Evolutionary conservation across 805 yeast species (phyloP), one percentile per base, ranked within the genome.

Genomic region (Candida ulmi): DNA sequence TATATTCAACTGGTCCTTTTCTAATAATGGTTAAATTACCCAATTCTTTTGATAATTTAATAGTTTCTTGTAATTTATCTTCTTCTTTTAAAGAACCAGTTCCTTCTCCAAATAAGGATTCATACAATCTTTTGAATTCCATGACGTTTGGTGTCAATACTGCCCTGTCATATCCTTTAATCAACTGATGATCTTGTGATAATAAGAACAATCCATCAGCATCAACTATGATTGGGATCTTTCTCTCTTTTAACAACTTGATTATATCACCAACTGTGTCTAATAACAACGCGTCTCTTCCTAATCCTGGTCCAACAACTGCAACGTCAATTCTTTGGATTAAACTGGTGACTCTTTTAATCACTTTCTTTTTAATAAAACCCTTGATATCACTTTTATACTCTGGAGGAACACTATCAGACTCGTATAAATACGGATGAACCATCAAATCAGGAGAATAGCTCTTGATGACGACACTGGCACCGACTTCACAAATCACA

Each of bases 401-500:
- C 5, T 30, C 46, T 9, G 45, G 42, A 3, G 53, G 48, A 3
- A 51, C 48, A 26, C 38, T 43, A 35, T 58, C 62, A 12, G 43
- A 42, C 50, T 79, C 88, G 40, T 64, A 70, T 47, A 90, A 57
- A 57, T 87, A 88, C 1, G 98, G 98, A 65, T 93, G 98, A 1
- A 93, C 95, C 97, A 91, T 93, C 36, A 91, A 64, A 55, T 91
- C 88, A 0, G 99, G 98, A 7, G 95, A 77, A 61, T 93, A 93
- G 23, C 81, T 63, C 61, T 91, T 91, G 54, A 91, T 88, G 7
- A 87, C 81, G 0, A 82, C 63, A 0, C 86, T 90, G 1, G 97
- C 97, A 24, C 66, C 63, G 37, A 65, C 60, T 48, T 88, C 95
- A 63, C 98, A 93, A n/a, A 93, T 71, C 9, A 91, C 72, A 60